Percentiles rank a stretch among this genome's conserved stretches.
phyloP scores from a whole-genome alignment of 1,284 basidiomycete genomes.

The Pseudozyma sp. region DNA sequence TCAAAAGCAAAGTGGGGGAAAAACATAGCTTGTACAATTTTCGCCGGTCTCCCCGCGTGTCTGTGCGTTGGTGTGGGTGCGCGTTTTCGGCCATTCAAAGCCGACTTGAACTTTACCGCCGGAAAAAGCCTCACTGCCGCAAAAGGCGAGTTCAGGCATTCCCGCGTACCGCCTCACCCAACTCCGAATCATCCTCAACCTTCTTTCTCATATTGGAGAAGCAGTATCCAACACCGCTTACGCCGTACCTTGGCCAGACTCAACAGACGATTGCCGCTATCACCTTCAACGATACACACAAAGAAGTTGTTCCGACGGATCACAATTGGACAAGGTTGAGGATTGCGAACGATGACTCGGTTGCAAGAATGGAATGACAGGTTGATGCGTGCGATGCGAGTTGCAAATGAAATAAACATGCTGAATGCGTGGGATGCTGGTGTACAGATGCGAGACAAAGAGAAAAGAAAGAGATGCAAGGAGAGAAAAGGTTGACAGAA shows the following conservation, averaged over 20 bases:
- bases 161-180: not conserved
- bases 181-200: not conserved
- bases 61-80: constrained; percentile 1
- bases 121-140: constrained; percentile 12
- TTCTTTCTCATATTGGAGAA: not conserved
- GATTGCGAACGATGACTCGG: not conserved
- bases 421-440: not conserved
- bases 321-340: not conserved
- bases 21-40: not conserved
- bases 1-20: not conserved
- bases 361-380: not conserved
- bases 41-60: not conserved
- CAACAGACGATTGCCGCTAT: no score
- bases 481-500: not conserved
- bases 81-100: constrained; percentile 11
- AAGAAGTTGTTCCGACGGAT: not conserved
- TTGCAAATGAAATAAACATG: not conserved
- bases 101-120: constrained; percentile 20
- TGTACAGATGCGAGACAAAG: not conserved
- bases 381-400: not conserved
- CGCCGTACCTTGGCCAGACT: no score
- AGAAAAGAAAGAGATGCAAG: not conserved
- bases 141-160: not conserved
- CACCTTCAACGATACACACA: not conserved
- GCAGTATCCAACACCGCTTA: no score